Evolutionary conservation across 1,139 yeast genomes (phyloP).

Genomic region (Yamadazyma conglobata): DNA sequence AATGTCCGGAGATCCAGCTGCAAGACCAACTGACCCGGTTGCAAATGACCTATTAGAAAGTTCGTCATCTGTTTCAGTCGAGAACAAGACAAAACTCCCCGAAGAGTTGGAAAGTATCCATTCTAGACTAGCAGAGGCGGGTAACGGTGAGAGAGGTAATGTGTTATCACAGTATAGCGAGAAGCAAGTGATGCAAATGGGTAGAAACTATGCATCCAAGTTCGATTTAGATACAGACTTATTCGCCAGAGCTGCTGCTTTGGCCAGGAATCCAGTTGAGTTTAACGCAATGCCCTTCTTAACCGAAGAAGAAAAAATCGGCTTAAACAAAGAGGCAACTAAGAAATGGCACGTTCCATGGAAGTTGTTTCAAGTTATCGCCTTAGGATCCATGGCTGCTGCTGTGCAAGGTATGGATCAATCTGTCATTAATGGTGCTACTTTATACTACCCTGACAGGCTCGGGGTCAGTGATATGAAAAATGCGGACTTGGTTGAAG

Average conservation of each 20-base stretch:
- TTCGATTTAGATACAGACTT: conserved; percentile 64
- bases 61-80: conserved; percentile 13
- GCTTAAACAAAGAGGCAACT: conserved; percentile 54
- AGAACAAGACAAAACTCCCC: conserved; percentile 10
- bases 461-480: conserved; percentile 49
- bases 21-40: no score
- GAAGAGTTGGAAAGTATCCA: conserved; percentile 26
- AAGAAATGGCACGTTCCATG: conserved; percentile 65
- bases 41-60: conserved; percentile 2
- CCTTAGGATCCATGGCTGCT: conserved; percentile 83
- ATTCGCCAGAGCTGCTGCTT: conserved; percentile 71
- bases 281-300: conserved; percentile 58
- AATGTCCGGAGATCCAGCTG: conserved; percentile 3
- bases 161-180: conserved; percentile 62
- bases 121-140: conserved; percentile 18
- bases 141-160: conserved; percentile 40
- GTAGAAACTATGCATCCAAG: conserved; percentile 61
- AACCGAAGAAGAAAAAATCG: conserved; percentile 55
- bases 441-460: conserved; percentile 58
- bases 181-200: conserved; percentile 68
- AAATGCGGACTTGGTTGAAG: conserved; percentile 66
- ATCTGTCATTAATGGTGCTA: conserved; percentile 83
- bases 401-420: conserved; percentile 95
- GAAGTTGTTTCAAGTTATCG: conserved; percentile 58
- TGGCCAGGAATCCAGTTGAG: conserved; percentile 64